A percentile compares a stretch with the other conserved stretches of the same genome.
Evolutionary conservation across 306 rosid genomes (phyloP).

Genomic region (Quercus dentata): DNA sequence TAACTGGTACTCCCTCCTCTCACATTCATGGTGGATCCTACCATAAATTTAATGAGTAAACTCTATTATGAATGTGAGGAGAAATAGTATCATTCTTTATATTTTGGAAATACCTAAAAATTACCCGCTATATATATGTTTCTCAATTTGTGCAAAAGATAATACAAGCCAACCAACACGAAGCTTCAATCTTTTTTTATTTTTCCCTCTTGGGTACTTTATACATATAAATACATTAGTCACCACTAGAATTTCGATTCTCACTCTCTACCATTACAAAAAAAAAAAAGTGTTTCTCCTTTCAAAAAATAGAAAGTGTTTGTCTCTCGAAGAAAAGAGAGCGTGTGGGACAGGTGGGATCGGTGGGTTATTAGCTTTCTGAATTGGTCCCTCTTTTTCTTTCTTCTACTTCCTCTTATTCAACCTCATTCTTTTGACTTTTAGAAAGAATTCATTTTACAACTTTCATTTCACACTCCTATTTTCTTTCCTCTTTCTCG

Average conservation of each 20-base stretch:
- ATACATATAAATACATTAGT: background rate
- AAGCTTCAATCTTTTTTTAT: background rate
- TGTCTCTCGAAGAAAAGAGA: background rate
- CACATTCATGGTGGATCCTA: rapidly evolving
- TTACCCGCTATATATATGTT: background rate
- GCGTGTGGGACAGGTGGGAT: slow-evolving; percentile 6
- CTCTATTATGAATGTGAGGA: too few relatives aligned
- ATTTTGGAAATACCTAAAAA: rapidly evolving
- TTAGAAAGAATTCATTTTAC: background rate
- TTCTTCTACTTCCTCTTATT: background rate
- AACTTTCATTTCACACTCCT: background rate
- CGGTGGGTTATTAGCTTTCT: background rate
- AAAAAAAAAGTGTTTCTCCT: too few relatives aligned
- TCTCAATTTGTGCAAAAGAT: background rate
- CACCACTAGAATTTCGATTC: background rate
- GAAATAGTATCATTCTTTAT: too few relatives aligned
- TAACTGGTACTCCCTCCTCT: rapidly evolving
- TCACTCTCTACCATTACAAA: background rate
- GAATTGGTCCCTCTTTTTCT: slow-evolving; percentile 6
- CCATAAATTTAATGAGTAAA: too few relatives aligned
- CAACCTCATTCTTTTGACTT: slow-evolving; percentile 46
- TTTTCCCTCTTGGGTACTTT: background rate
- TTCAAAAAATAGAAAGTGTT: background rate
- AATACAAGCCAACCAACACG: background rate
- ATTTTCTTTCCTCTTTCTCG: background rate